Base-by-base conservation (phyloP, 2,329 filamentous ascomycete species). In the Fusarium humuli region DNA sequence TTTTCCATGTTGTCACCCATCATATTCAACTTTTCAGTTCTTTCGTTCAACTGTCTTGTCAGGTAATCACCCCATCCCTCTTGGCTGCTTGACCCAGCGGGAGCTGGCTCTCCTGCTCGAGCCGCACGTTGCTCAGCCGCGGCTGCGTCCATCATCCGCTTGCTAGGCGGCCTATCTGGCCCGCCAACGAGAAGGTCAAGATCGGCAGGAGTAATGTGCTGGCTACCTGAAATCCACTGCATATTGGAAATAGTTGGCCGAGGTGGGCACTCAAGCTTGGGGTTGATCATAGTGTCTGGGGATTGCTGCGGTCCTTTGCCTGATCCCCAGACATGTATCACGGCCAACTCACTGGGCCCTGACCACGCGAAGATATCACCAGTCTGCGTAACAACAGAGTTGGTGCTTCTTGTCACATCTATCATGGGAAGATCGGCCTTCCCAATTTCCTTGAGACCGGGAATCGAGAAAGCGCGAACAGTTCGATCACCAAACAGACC, bases 211-310 rank as follows among this genome's bases (percentile, higher is more conserved):
- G 93, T 94, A 47, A 99, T 87, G 74, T 97, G 92, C 79, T 98
- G 95, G 2, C 95, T 98, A 6, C 96, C 96, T 0, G 94, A 92
- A 55, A 99, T 94, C 96, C 96, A 99, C 81, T 98, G 94, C 40
- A 99, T 81, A 75, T 97, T 97, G 22, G 93, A 97, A 65, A 99
- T 99, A 0, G 94, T 97, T 2, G 96, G 96, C 4, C 96, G 89
- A 14, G 93, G 86, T 3, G 94, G 95, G 23, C 92, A 86, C 18
- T 87, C 77, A 1, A 93, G 87, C 61, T 92, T 85, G 0, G 92
- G 90, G 77, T 98, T 97, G 79, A 93, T 88, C 5, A 99, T 84
- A 10, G 85, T 88, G 77, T 98, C 94, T n/a, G 88, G 81, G 1
- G 83, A 84, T 55, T 86, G 89, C 63, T 86, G 88, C 66, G 93